Evolutionary conservation across 179 eudicot species (phyloP).

Genomic region (Beta corolliflora): DNA sequence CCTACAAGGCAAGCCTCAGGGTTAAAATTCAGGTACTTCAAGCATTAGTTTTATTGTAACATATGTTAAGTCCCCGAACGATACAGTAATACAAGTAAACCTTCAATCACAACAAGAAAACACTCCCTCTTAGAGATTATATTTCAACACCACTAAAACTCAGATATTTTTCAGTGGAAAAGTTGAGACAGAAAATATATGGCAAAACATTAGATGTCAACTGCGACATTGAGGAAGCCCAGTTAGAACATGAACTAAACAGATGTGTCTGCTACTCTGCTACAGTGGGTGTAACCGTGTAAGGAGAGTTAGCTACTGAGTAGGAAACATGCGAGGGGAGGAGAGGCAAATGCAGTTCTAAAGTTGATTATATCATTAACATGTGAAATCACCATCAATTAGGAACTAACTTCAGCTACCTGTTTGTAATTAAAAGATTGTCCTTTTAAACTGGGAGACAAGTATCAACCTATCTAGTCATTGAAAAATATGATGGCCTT

Average conservation of each 20-base stretch:
- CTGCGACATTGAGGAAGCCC: background rate
- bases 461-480: background rate
- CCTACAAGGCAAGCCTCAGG: conserved; percentile 46
- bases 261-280: background rate
- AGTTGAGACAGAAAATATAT: background rate
- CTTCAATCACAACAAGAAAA: background rate
- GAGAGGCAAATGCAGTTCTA: background rate
- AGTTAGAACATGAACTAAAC: background rate
- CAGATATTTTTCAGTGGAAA: background rate
- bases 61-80: background rate
- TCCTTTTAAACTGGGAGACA: background rate
- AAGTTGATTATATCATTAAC: too few species aligned
- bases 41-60: background rate
- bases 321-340: background rate
- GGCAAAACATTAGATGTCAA: background rate
- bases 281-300: too few species aligned
- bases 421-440: too few species aligned
- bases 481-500: background rate
- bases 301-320: too few species aligned
- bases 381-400: too few species aligned
- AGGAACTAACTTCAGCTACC: too few species aligned
- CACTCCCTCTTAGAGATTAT: background rate
- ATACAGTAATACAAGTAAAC: background rate
- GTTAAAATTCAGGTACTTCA: conserved; percentile 14
- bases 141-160: too few species aligned